These are phyloP conservation scores for Proliferodiscus dingleyae DNA, from an alignment of 2,329 filamentous ascomycete species.

Conservation along the genomic window DNA sequence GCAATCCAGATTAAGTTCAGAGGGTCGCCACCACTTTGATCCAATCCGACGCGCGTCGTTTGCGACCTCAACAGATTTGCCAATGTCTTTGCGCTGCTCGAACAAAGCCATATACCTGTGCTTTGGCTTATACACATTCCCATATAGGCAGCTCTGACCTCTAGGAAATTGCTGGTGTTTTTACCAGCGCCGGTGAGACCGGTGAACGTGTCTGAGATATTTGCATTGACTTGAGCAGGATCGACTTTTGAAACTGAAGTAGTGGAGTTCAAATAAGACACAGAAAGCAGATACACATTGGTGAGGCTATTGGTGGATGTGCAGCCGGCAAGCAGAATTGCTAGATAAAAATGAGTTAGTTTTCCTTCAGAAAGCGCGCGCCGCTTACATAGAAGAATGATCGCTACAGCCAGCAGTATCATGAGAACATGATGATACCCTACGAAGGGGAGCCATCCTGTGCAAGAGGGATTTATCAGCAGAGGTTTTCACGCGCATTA, in stretches of 20 bases:
- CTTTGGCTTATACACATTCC: constrained; percentile 10
- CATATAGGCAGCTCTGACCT: constrained; percentile 10
- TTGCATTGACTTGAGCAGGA: constrained; percentile 2
- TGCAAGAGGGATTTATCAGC: neutral
- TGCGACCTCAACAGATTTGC: constrained; percentile 1
- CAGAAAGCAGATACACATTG: constrained; percentile 11
- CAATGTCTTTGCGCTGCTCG: constrained; percentile 6
- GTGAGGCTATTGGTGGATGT: constrained; percentile 5
- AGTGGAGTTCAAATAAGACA: constrained; percentile 3
- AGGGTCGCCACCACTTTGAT: constrained; percentile 3
- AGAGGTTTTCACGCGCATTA: neutral
- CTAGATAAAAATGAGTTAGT: constrained; percentile 1
- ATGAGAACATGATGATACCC: constrained; percentile 12
- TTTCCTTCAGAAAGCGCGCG: neutral
- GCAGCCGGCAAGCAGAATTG: constrained; percentile 10
- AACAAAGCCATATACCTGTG: constrained; percentile 9
- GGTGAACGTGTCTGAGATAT: constrained; percentile 5
- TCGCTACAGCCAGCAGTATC: constrained; percentile 1
- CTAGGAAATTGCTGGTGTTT: neutral
- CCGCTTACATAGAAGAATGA: constrained; percentile 4
- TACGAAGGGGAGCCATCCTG: constrained; percentile 4
- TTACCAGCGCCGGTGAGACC: neutral
- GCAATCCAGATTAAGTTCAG: constrained; percentile 14
- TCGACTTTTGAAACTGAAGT: neutral
- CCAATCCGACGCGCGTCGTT: neutral